A percentile compares a stretch with the other conserved stretches of the same genome.
phyloP scores from a whole-genome alignment of 2,329 filamentous ascomycete genomes.

The Penicillium sp. region DNA sequence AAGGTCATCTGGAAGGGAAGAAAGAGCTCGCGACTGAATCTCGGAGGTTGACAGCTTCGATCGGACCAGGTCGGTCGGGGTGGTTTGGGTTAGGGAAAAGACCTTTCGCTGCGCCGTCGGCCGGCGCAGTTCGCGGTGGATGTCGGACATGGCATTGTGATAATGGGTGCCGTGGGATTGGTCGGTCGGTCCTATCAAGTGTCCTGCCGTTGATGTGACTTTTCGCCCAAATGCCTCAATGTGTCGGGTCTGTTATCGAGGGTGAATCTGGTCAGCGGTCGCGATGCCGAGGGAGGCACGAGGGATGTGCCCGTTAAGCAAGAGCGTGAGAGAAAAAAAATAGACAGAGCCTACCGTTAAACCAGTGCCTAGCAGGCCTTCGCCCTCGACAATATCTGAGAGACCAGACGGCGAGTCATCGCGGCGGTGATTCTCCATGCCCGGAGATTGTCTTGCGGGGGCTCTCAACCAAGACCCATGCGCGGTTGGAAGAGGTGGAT shows the following conservation, averaged over 20 bases:
- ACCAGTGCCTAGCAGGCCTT: constrained; percentile 52
- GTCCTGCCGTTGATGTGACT: constrained; percentile 88
- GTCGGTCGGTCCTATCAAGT: constrained; percentile 75
- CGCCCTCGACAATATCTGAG: constrained; percentile 48
- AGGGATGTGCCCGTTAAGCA: constrained; percentile 7
- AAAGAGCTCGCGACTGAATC: constrained; percentile 90
- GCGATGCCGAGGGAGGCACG: constrained; percentile 7
- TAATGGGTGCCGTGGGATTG: constrained; percentile 66
- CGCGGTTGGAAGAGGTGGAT: constrained; percentile 22
- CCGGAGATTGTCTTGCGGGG: constrained; percentile 25
- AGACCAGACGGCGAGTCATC: constrained; percentile 51
- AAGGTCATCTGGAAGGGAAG: constrained; percentile 87
- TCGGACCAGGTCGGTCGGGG: constrained; percentile 90
- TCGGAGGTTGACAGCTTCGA: constrained; percentile 87
- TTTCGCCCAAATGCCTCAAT: constrained; percentile 93
- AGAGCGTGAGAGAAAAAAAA: constrained; percentile 11
- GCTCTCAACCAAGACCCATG: constrained; percentile 33
- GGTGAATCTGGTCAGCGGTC: constrained; percentile 17
- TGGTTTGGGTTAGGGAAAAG: constrained; percentile 87
- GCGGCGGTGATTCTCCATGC: constrained; percentile 51
- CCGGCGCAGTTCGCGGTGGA: constrained; percentile 84
- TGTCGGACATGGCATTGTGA: constrained; percentile 81
- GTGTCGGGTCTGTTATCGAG: constrained; percentile 69
- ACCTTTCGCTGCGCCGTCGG: constrained; percentile 85
- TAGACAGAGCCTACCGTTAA: constrained; percentile 46